A percentile compares a stretch with the other conserved stretches of the same genome.
These are phyloP conservation scores for Ceraceosorus guamensis DNA, from an alignment of 1,284 basidiomycete species.

Conservation along the genomic window DNA sequence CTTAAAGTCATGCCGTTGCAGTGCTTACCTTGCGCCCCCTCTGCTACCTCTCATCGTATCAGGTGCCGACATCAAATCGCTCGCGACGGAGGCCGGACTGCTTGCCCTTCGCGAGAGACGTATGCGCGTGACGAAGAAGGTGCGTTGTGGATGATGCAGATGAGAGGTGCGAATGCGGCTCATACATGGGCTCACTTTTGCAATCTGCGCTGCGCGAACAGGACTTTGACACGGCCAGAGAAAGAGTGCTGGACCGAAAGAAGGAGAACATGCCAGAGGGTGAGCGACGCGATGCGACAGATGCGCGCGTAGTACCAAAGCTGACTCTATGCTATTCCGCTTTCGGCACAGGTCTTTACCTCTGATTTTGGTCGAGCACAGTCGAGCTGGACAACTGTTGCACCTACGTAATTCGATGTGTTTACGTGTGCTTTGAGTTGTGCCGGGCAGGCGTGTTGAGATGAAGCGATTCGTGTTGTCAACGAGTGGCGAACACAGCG, in stretches of 20 bases:
- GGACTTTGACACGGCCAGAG: conserved; percentile 44
- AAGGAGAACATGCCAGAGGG: conserved; percentile 43
- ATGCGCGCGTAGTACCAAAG: too few species aligned
- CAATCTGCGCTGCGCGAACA: background rate
- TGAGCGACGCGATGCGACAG: background rate
- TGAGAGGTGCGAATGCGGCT: background rate
- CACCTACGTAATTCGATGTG: too few species aligned
- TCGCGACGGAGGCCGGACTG: conserved; percentile 75
- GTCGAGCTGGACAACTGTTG: too few species aligned
- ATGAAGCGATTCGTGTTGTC: too few species aligned
- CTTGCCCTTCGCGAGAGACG: conserved; percentile 86
- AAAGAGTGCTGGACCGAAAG: conserved; percentile 47
- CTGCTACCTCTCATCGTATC: background rate
- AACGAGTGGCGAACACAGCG: too few species aligned
- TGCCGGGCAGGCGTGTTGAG: too few species aligned
- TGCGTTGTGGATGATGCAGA: background rate
- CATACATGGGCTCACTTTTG: background rate
- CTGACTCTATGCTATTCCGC: too few species aligned
- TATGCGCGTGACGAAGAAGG: conserved; percentile 85
- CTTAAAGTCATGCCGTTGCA: background rate
- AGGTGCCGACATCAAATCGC: conserved; percentile 76
- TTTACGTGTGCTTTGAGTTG: too few species aligned
- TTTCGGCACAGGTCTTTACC: too few species aligned
- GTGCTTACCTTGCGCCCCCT: background rate
- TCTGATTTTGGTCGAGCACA: too few species aligned